Percentiles rank a stretch among this genome's conserved stretches.
phyloP scores from a whole-genome alignment of 768 basidiomycete genomes.

The Saitozyma podzolica region DNA sequence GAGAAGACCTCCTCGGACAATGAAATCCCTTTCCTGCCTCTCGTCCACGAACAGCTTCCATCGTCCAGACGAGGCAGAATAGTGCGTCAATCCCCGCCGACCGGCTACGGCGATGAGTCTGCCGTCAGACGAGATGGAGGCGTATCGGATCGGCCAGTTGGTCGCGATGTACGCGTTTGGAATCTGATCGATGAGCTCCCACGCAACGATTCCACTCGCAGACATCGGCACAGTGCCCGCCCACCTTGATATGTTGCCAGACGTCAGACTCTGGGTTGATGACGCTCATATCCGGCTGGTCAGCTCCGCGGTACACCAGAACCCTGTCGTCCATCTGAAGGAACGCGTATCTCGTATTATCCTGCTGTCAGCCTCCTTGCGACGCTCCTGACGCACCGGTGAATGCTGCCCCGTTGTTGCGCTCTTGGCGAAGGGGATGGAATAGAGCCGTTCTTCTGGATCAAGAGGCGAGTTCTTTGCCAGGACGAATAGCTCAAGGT shows the following conservation, averaged over 20 bases:
- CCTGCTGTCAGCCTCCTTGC: conserved; percentile 57
- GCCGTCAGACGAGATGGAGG: conserved; percentile 85
- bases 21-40: conserved; percentile 80
- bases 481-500: conserved; percentile 80
- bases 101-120: conserved; percentile 90
- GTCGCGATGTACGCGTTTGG: conserved; percentile 82
- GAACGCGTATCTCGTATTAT: conserved; percentile 93
- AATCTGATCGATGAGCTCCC: conserved; percentile 59
- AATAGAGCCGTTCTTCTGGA: conserved; percentile 64
- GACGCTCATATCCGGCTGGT: conserved; percentile 96
- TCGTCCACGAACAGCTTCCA: conserved; percentile 88
- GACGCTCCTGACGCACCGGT: conserved; percentile 62
- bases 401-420: conserved; percentile 87
- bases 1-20: conserved; percentile 82
- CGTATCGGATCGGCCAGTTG: conserved; percentile 94
- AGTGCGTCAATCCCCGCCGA: conserved; percentile 84
- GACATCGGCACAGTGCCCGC: not conserved
- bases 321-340: conserved; percentile 93
- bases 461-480: conserved; percentile 54
- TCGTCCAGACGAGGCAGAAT: conserved; percentile 86
- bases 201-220: too few relatives aligned
- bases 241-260: conserved; percentile 92
- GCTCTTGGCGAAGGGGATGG: conserved; percentile 90
- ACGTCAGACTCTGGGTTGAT: conserved; percentile 98
- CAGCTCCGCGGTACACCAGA: conserved; percentile 89